Evolutionary conservation across 31 red algal genomes (phyloP), one percentile per base, ranked within the genome.

Genomic region (Porphyra umbilicalis): DNA sequence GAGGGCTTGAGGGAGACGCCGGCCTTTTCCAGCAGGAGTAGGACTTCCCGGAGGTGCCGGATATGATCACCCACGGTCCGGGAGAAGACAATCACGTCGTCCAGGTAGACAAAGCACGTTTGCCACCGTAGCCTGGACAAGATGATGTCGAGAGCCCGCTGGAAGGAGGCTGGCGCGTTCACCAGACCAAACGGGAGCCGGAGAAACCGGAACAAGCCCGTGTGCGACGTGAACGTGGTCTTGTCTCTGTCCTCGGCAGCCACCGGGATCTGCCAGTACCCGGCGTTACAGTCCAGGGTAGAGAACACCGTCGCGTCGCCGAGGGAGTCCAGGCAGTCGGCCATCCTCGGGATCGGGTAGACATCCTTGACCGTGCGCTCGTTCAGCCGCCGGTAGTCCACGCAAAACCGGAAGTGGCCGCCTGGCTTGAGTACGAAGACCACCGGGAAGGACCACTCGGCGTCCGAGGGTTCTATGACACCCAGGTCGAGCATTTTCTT

Each of bases 301-400:
- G 10, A 37, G 30, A 80, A 86, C 76, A 86, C 77, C 7, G 31
- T 34, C 5, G 76, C 34, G 15, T 80, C 76, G 1, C 77, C 9
- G 0, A 86, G 1, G 0, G 36, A 86, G 39, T 86, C 84, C 18
- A 86, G 79, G 39, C 36, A 57, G 77, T 86, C n/a, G 25, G 79
- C 84, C 76, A 86, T 86, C 36, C 83, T 76, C 29, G 77, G 84
- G 20, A 87, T 15, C 0, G 85, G 85, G 36, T 87, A 87, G 33
- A 46, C 42, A 30, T 80, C 79, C 0, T 77, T 82, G 14, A 83
- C 86, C 32, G 80, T 77, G 29, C 77, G 39, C 34, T 6, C 35
- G 44, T 83, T 74, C 8, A 88, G 31, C 35, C 80, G 35, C 33
- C 86, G 38, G 80, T 83, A 88, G 74, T 88, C 80, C 0, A 88